phyloP scores from a whole-genome alignment of 176 grass and related monocot genomes.

The Oryza punctata region DNA sequence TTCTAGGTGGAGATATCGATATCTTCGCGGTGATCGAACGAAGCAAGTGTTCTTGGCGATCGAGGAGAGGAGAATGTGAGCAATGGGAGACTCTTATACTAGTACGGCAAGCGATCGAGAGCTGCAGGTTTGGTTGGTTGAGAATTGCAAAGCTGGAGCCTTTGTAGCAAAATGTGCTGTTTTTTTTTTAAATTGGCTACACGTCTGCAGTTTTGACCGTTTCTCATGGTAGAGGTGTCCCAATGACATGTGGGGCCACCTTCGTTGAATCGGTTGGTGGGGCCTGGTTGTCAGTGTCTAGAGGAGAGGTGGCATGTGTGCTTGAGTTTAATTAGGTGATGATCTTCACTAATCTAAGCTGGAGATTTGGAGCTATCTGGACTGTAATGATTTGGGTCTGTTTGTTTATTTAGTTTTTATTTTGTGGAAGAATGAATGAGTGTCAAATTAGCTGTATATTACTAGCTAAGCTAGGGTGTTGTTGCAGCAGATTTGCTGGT shows the following conservation, averaged over 20 bases:
- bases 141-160: slow-evolving; percentile 11
- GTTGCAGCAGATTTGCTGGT: background rate
- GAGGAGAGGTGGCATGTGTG: background rate
- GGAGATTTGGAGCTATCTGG: background rate
- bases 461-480: background rate
- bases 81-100: slow-evolving; percentile 5
- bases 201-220: background rate
- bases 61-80: no score
- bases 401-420: background rate
- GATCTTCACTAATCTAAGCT: background rate
- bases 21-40: background rate
- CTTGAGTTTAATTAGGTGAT: no score
- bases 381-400: background rate
- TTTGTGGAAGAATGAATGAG: background rate
- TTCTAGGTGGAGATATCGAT: background rate
- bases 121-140: background rate
- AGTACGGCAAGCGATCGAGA: background rate
- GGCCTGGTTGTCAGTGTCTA: background rate
- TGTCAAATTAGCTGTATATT: background rate
- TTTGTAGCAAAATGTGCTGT: slow-evolving; percentile 3
- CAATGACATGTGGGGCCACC: background rate
- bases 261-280: background rate
- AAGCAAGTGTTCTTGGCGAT: background rate
- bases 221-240: background rate
- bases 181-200: slow-evolving; percentile 24